phyloP scores from a whole-genome alignment of 768 basidiomycete genomes.

The Boletellus emodensis region DNA sequence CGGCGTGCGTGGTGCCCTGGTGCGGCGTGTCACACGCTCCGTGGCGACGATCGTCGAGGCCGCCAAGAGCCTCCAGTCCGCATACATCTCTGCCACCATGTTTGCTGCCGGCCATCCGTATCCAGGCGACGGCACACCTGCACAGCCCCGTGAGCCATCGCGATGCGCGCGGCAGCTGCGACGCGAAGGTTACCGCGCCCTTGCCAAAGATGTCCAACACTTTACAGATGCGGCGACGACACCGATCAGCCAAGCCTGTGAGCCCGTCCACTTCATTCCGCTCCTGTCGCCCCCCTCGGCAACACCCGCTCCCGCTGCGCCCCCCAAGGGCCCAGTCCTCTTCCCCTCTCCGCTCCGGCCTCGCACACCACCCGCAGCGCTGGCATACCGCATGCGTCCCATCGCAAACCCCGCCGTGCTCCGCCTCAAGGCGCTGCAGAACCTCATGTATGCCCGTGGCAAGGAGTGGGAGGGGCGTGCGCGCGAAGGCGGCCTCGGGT shows the following conservation, averaged over 20 bases:
- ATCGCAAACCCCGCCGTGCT: slow-evolving; percentile 59
- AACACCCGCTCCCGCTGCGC: slow-evolving; percentile 24
- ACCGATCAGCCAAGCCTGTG: slow-evolving; percentile 11
- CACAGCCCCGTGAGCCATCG: slow-evolving; percentile 13
- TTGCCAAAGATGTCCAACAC: slow-evolving; percentile 38
- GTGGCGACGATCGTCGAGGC: slow-evolving; percentile 44
- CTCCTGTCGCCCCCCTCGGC: slow-evolving; percentile 35
- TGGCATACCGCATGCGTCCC: slow-evolving; percentile 48
- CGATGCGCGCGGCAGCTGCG: slow-evolving; percentile 15
- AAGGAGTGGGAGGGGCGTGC: slow-evolving; percentile 46
- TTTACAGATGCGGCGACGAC: slow-evolving; percentile 30
- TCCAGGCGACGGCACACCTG: slow-evolving; percentile 10
- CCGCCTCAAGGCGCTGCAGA: slow-evolving; percentile 58
- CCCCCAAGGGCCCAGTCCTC: slow-evolving; percentile 36
- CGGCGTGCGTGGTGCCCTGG: slow-evolving; percentile 11
- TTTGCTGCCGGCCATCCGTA: slow-evolving; percentile 38
- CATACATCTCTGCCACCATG: slow-evolving; percentile 52
- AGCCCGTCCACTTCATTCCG: slow-evolving; percentile 39
- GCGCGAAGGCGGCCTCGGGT: slow-evolving; percentile 47
- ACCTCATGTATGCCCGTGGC: slow-evolving; percentile 44
- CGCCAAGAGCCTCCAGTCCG: slow-evolving; percentile 54
- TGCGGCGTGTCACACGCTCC: slow-evolving; percentile 33
- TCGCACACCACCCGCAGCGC: slow-evolving; percentile 27
- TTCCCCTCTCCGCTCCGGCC: slow-evolving; percentile 42
- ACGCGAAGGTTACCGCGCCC: slow-evolving; percentile 43